Evolutionary conservation across 306 rosid species (phyloP), one percentile per base, ranked within the genome.

Genomic region (Astragalus glycyphyllos): DNA sequence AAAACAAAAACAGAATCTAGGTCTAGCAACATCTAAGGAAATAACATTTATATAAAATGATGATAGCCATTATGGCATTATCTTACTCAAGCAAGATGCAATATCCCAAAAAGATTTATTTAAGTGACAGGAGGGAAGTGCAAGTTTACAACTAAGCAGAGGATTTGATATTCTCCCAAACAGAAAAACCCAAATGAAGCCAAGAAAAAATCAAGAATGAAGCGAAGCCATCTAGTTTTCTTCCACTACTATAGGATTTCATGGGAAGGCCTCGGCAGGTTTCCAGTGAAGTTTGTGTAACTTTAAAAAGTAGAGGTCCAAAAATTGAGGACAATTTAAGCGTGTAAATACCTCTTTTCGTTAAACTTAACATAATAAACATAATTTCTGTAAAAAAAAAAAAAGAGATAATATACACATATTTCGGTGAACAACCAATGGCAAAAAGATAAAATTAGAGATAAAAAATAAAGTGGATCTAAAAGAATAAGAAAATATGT

Each of bases 401-500:
- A n/a, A n/a, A n/a, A n/a, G 20, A 16, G 31, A 26, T 2, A 26
- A 26, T 26, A 26, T 26, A 26, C 3, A 26, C 31, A 26, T 2
- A 26, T 26, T 26, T 26, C 3, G 4, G 31, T 26, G 31, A 38
- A 38, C 16, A 2, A 56, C 34, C 13, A 15, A 26, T 10, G 4
- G 35, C 11, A 17, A 34, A 42, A 23, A 38, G n/a, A 37, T 12
- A 42, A 17, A 5, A 55, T 29, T 55, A 13, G n/a, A 15, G 3
- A 59, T 35, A 12, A 7, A 29, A 26, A n/a, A 37, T 60, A 32
- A 57, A 17, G 35, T 29, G 26, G 15, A 1, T 14, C 32, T 38
- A 20, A 37, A 48, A 10, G 69, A 47, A 68, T 10, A 44, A 58
- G 69, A n/a, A 62, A 65, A 53, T 44, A 76, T 61, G 77, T 23